phyloP scores from a whole-genome alignment of 2,329 filamentous ascomycete genomes.

The Aspergillus ibericus region DNA sequence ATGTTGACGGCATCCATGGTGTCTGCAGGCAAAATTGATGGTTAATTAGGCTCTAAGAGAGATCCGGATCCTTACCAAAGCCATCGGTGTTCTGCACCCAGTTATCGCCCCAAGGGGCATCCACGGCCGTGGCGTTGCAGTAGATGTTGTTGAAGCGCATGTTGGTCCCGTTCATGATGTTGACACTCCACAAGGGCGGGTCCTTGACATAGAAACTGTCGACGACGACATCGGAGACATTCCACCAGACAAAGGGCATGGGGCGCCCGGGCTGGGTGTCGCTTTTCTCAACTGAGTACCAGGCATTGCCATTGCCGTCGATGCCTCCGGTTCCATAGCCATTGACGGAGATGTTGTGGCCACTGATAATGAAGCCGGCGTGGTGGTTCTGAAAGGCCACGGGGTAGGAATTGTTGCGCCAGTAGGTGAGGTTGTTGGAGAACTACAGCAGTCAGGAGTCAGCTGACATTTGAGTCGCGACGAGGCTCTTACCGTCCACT shows the following conservation, averaged over 20 bases:
- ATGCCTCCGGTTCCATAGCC: constrained; percentile 56
- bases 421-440: constrained; percentile 55
- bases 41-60: not conserved
- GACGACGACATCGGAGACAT: constrained; percentile 56
- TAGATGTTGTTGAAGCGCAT: constrained; percentile 54
- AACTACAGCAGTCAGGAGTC: constrained; percentile 32
- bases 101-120: constrained; percentile 53
- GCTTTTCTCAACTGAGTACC: constrained; percentile 53
- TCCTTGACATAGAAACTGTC: constrained; percentile 54
- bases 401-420: constrained; percentile 55
- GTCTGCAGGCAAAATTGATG: constrained; percentile 29
- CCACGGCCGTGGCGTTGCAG: constrained; percentile 51
- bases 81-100: constrained; percentile 62
- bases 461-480: not conserved
- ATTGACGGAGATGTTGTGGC: constrained; percentile 53
- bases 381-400: constrained; percentile 57
- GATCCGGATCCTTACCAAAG: constrained; percentile 38
- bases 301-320: constrained; percentile 55
- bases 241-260: constrained; percentile 62
- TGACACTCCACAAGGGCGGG: constrained; percentile 55
- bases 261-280: constrained; percentile 52
- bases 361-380: constrained; percentile 55
- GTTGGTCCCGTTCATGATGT: constrained; percentile 60
- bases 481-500: constrained; percentile 46
- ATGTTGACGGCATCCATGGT: constrained; percentile 58